Base-by-base conservation (phyloP, 1,139 yeast species). In the Diutina sp. region DNA sequence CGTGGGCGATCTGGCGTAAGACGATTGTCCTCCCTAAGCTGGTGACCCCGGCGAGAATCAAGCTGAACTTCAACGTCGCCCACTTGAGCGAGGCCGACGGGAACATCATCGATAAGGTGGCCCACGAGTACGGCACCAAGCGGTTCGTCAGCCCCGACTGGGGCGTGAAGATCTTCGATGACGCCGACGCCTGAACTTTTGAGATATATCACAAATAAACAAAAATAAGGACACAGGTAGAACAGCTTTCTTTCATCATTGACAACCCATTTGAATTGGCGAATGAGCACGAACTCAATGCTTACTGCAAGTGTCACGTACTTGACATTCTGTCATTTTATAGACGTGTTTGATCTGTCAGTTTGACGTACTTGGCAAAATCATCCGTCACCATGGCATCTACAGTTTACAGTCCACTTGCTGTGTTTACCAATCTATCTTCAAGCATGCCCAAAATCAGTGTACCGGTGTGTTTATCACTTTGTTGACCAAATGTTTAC, bases 11-110 rank as follows among this genome's bases (percentile, higher is more conserved):
- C 44, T 78, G 82, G 67, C 81, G 90, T 69, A 88, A 86, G 51
- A 76, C 83, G 56, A 82, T 84, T 38, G 87, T 84, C 14, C 73
- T 89, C 62, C 93, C 95, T 59, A 88, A 88, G 72, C 83, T 93
- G 38, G 79, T 80, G 55, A 83, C 79, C 45, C 78, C 81, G 21
- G 67, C 70, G 11, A 81, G 96, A 72, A 78, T 89, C 60, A 77
- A 66, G 55, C 70, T 78, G 57, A 89, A 89, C 71, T 70, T 81
- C 59, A 67, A 79, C 62, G 70, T 77, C 30, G 72, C 85, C 56
- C 72, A 74, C 5, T 71, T 88, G 57, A 63, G 75, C 6, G 73
- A 74, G 14, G 28, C 14, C 6, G 55, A 44, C 21, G 46, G 55
- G n/a, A 6, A 21, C n/a, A 6, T 9, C 6, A 32, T 50, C 18